phyloP scores from a whole-genome alignment of 768 basidiomycete genomes.

The Coprinellus micaceus region DNA sequence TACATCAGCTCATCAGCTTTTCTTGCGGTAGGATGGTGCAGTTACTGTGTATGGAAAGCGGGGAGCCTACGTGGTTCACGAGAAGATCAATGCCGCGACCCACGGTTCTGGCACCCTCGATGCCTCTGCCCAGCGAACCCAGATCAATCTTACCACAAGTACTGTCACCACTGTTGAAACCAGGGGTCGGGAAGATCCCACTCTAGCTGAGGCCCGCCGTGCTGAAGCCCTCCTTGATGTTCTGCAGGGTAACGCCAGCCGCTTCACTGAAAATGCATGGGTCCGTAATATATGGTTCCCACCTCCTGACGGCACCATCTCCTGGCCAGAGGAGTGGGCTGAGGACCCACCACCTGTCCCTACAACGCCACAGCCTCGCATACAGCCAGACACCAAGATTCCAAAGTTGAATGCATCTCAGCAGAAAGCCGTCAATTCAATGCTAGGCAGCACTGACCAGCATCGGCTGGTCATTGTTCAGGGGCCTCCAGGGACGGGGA shows the following conservation, averaged over 20 bases:
- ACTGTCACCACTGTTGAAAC: background rate
- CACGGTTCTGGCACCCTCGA: conserved; percentile 15
- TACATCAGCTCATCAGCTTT: too few relatives aligned
- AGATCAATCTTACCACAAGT: background rate
- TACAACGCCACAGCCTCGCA: background rate
- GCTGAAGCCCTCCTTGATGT: conserved; percentile 38
- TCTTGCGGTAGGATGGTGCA: conserved; percentile 21
- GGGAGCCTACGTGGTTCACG: conserved; percentile 30
- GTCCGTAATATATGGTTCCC: conserved; percentile 48
- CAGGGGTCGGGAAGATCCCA: conserved; percentile 52
- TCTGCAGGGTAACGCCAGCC: conserved; percentile 35
- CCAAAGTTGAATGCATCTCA: conserved; percentile 43
- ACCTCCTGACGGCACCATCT: conserved; percentile 22
- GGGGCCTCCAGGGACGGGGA: conserved; percentile 68
- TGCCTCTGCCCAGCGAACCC: conserved; percentile 41
- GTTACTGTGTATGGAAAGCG: conserved; percentile 40
- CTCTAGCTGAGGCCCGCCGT: conserved; percentile 51
- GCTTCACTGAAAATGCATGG: conserved; percentile 42
- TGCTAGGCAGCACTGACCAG: conserved; percentile 36
- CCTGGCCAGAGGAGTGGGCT: conserved; percentile 42
- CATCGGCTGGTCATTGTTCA: conserved; percentile 43
- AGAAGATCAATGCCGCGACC: conserved; percentile 20
- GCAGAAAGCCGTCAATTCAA: conserved; percentile 42
- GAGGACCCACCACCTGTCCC: background rate
- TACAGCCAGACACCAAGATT: conserved; percentile 5